Evolutionary conservation across 2,329 filamentous ascomycete species (phyloP), one percentile per base, ranked within the genome.

Genomic region (Magnaporthiopsis incrustans): DNA sequence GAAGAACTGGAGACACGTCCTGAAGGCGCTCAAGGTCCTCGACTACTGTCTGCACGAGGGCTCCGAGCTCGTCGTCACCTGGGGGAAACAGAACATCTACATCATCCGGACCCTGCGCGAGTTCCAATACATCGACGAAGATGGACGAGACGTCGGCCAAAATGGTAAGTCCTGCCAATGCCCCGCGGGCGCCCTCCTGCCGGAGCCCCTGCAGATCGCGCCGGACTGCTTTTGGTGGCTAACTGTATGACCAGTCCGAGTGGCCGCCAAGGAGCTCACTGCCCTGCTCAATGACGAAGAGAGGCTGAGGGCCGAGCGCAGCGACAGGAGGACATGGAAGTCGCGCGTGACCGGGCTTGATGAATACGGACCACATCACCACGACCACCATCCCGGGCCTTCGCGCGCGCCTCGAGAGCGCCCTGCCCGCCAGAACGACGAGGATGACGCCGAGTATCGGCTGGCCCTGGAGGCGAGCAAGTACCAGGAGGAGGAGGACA

Each of bases 1-100:
- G 73, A 99, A 98, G 83, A 99, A 99, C 76, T 99, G 95, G 95
- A 89, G 95, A 71, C 95, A 99, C 75, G 95, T 99, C 15, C 81
- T 99, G 66, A 99, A 99, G 78, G 96, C 95, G 57, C 82, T 99
- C 70, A 99, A 99, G 76, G 95, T 99, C 63, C 84, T 98, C 65
- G 95, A 99, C 77, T 99, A 99, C 78, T 97, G 93, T 78, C 82
- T 99, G 65, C 95, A 99, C 75, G 95, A 99, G 76, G 95, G 95
- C 60, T 97, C 93, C 0, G 95, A 98, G 77, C 81, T 97, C 68
- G 92, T 97, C 44, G 95, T 99, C 62, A 97, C 94, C 5, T 99
- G 95, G 95, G 93, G 93, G 68, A 89, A 93, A 72, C 96, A 98
- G 81, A 98, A 97, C 75, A 89, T 97, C 69, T 99, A 97, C 78